Evolutionary conservation across 108 stramenopile genomes (phyloP), one percentile per base, ranked within the genome.

Genomic region (Skeletonema costatum): DNA sequence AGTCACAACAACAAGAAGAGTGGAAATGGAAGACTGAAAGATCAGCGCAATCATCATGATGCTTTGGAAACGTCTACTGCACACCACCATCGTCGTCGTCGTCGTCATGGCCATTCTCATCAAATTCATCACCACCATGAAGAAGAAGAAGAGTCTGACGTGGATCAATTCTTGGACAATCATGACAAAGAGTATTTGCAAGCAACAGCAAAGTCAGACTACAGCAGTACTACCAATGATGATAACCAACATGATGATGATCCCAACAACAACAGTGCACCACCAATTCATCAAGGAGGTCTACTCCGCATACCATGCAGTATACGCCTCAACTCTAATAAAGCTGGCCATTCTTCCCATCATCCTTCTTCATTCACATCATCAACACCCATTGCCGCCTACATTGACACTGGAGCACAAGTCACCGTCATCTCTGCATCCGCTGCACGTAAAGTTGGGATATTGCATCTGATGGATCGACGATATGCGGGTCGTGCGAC

Each of bases 401-500:
- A 80, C 76, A 66, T 86, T 14, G 89, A 90, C 68, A 90, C 89
- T 35, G 89, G 87, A 29, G 89, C 89, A 48, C 82, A 88, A 75
- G 86, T 87, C 11, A 86, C 89, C 8, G 87, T 88, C 60, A 87
- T 90, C 46, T 82, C 77, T 10, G 77, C 60, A 29, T 65, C 82
- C 1, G 85, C 82, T 0, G 87, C 86, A 38, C 29, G 68, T 16
- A 56, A 79, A 19, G 80, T 83, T 19, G 87, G 87, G 38, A 71
- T 90, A 17, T 63, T 82, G 29, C 87, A 86, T 42, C 51, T 86
- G 30, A 77, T 90, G 73, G 89, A 90, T 86, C 78, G 86, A 25
- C 71, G 89, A 41, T 90, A 90, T 68, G 86, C 81, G 1, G 89
- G 89, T 21, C 85, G 83, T 33, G 89, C 89, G 39, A 77, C 83